phyloP scores from a whole-genome alignment of 495 filamentous ascomycete genomes.

The Darksidea phi region DNA sequence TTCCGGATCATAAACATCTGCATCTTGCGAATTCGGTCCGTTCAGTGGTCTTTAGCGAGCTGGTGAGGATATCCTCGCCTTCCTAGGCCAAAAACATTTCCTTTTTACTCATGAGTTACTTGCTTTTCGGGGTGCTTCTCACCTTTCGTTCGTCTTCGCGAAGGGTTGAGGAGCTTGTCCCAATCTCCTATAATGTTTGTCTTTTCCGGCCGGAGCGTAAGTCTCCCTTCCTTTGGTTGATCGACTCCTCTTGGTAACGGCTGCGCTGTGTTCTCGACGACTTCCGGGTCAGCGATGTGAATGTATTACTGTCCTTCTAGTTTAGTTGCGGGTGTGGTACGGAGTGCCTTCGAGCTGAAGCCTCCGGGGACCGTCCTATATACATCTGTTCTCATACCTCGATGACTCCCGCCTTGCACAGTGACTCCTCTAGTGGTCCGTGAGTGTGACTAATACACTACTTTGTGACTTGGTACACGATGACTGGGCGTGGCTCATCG shows the following conservation, averaged over 20 bases:
- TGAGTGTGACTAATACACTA: slow-evolving; percentile 1
- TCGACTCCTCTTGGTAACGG: slow-evolving; percentile 39
- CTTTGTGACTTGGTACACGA: neutral
- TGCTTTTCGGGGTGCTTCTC: slow-evolving; percentile 3
- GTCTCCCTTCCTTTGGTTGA: slow-evolving; percentile 39
- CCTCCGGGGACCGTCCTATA: slow-evolving; percentile 3
- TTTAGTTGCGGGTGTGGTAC: neutral
- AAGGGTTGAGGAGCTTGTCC: slow-evolving; percentile 11
- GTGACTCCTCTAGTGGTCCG: slow-evolving; percentile 12
- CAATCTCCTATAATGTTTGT: slow-evolving; percentile 15
- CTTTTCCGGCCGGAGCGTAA: slow-evolving; percentile 40
- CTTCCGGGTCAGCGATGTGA: slow-evolving; percentile 6
- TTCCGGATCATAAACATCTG: slow-evolving; percentile 19
- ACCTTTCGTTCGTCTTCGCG: neutral
- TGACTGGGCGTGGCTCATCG: neutral
- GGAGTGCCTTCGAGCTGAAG: slow-evolving; percentile 1
- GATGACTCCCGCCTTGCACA: slow-evolving; percentile 15
- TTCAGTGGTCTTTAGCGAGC: slow-evolving; percentile 21
- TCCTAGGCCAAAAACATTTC: slow-evolving; percentile 20
- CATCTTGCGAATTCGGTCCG: slow-evolving; percentile 8
- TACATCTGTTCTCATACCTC: slow-evolving; percentile 1
- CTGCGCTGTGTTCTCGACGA: neutral
- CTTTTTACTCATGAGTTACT: slow-evolving; percentile 22
- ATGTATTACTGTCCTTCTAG: slow-evolving; percentile 12
- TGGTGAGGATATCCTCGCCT: slow-evolving; percentile 28